Percentiles rank a stretch among this genome's conserved stretches.
These are phyloP conservation scores for Colletotrichum sansevieriae DNA, from an alignment of 2,329 filamentous ascomycete genomes.

Conservation along the genomic window DNA sequence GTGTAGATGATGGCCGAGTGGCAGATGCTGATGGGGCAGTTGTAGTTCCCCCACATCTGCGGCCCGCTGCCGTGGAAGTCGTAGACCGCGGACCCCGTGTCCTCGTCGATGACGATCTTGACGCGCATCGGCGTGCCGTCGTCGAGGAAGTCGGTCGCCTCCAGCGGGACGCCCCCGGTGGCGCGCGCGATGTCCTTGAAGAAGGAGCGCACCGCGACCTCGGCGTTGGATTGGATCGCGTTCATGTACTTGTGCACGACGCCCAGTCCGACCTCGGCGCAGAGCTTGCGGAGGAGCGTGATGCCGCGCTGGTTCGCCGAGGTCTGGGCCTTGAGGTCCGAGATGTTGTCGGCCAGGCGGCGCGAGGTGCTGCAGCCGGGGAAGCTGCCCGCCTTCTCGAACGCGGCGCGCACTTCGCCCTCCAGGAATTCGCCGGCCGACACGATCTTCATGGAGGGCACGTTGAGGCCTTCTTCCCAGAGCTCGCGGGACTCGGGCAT, in stretches of 20 bases:
- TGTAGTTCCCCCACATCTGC: constrained; percentile 53
- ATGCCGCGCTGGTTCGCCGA: constrained; percentile 58
- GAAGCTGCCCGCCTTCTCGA: constrained; percentile 51
- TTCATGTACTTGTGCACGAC: constrained; percentile 55
- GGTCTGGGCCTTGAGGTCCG: constrained; percentile 59
- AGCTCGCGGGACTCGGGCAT: constrained; percentile 56
- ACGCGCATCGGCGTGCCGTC: constrained; percentile 53
- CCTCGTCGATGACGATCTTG: constrained; percentile 48
- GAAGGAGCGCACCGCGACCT: constrained; percentile 51
- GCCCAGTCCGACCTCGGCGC: constrained; percentile 50
- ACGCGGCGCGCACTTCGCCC: constrained; percentile 48
- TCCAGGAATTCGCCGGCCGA: constrained; percentile 53
- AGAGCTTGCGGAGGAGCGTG: constrained; percentile 50
- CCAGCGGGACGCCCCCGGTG: constrained; percentile 22
- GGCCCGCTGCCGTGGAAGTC: constrained; percentile 54
- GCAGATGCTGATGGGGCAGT: constrained; percentile 53
- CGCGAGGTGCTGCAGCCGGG: constrained; percentile 54
- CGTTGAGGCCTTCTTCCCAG: constrained; percentile 59
- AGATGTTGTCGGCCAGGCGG: constrained; percentile 56
- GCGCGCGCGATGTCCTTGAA: constrained; percentile 45
- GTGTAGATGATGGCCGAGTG: constrained; percentile 56
- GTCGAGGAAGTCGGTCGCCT: constrained; percentile 52
- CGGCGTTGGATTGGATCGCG: constrained; percentile 57
- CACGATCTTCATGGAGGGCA: constrained; percentile 55
- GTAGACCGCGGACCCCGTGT: constrained; percentile 51